Evolutionary conservation across 805 yeast genomes (phyloP).

Genomic region (Komagataella mondaviorum): DNA sequence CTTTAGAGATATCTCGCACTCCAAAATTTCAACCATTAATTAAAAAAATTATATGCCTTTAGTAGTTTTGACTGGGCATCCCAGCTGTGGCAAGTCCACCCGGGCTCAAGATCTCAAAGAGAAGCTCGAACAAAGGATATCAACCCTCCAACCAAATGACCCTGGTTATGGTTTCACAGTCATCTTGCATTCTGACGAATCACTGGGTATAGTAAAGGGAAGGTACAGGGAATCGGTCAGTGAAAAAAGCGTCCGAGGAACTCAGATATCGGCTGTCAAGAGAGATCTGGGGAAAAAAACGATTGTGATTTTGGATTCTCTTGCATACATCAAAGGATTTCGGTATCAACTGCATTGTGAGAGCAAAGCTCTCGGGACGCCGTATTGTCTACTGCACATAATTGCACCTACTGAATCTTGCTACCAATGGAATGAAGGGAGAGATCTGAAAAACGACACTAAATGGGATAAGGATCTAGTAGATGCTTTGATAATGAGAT

Average conservation of each 20-base stretch:
- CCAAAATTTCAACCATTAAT: conserved; percentile 27
- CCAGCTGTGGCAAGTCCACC: conserved; percentile 73
- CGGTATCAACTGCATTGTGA: conserved; percentile 91
- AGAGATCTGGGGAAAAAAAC: conserved; percentile 56
- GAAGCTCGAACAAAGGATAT: conserved; percentile 32
- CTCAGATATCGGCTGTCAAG: conserved; percentile 81
- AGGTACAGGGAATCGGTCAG: conserved; percentile 57
- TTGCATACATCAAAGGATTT: conserved; percentile 89
- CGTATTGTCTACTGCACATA: conserved; percentile 73
- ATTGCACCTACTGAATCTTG: conserved; percentile 55
- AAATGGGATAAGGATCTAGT: conserved; percentile 53
- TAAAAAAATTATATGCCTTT: conserved; percentile 54
- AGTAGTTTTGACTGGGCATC: conserved; percentile 71
- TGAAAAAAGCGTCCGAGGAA: conserved; percentile 75
- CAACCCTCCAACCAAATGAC: conserved; percentile 22
- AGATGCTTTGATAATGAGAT: conserved; percentile 61
- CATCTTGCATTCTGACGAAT: conserved; percentile 64
- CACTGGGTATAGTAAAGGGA: conserved; percentile 55
- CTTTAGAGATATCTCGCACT: not conserved
- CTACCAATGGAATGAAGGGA: conserved; percentile 40
- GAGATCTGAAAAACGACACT: conserved; percentile 13
- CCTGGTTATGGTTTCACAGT: conserved; percentile 47
- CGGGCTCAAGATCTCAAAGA: conserved; percentile 45
- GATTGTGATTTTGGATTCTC: conserved; percentile 74
- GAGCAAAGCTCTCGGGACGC: conserved; percentile 71